Evolutionary conservation across 108 stramenopile species (phyloP), one percentile per base, ranked within the genome.

Genomic region (Hondaea fermentalgiana): DNA sequence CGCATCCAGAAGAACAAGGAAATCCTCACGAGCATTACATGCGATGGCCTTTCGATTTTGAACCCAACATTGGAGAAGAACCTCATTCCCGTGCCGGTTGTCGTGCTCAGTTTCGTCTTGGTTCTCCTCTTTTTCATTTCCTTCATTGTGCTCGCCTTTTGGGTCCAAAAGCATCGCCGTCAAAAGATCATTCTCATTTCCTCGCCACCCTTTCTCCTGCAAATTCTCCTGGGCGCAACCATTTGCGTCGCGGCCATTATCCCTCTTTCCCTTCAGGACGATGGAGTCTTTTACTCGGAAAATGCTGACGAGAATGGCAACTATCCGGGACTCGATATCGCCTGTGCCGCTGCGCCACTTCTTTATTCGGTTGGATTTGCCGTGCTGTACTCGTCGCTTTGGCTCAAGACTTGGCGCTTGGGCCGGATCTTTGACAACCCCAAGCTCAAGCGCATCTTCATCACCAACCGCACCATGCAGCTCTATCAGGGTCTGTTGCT

Each of bases 391-490:
- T 47, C 51, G 10, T 53, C 76, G 28, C 45, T 83, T 12, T 47
- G 45, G 45, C 51, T 83, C 43, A 83, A 83, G 51, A 83, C 76
- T 6, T 83, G 76, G 76, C 76, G 76, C n/a, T 12, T 83, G 49
- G 49, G 45, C 5, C 76, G 51, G 0, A 83, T 83, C n/a, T 83
- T 83, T 4, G 51, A 83, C 49, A 83, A 83, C 51, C 45, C 49
- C 49, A 83, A 83, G 28, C 51, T 83, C 25, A 83, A 53, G 76
- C 76, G 76, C 49, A 53, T 83, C 49, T 53, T 83, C 76, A 83
- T 83, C 76, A 47, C 76, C 49, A 47, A 53, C 28, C 51, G 49
- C 51, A 83, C 45, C 0, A 83, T 83, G 76, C 76, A 53, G 51
- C n/a, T 23, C 23, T 83, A 53, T 3, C 49, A 83, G 28, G 45